Conservation (phyloP, 768 basidiomycete species). For the Pluteus cervinus region DNA sequence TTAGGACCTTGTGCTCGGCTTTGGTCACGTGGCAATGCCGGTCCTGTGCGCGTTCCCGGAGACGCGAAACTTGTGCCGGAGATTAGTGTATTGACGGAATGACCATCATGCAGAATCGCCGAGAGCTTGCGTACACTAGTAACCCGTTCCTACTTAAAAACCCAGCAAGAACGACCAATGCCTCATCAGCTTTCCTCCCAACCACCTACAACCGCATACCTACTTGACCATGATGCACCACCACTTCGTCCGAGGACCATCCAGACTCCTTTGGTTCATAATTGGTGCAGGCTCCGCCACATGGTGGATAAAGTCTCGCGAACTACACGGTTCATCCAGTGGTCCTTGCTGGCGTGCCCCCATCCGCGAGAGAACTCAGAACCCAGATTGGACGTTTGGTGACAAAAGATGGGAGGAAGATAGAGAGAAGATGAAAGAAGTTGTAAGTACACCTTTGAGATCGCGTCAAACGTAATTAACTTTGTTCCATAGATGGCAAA, state of each 20-base stretch:
- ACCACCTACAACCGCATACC: too few relatives aligned
- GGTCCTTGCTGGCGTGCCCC: conserved; percentile 29
- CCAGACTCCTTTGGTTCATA: conserved; percentile 64
- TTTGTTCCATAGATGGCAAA: conserved; percentile 45
- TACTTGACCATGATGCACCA: not conserved
- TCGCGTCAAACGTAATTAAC: not conserved
- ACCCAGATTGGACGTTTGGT: conserved; percentile 11
- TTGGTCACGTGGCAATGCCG: too few relatives aligned
- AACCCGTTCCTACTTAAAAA: too few relatives aligned
- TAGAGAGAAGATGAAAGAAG: conserved; percentile 35
- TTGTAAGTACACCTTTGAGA: conserved; percentile 29
- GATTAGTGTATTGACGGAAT: too few relatives aligned
- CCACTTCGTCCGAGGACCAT: conserved; percentile 29
- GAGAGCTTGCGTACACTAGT: too few relatives aligned
- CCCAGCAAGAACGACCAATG: too few relatives aligned
- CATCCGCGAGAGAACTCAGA: too few relatives aligned
- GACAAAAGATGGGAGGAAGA: conserved; percentile 38
- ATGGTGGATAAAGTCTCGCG: conserved; percentile 36
- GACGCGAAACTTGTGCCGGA: too few relatives aligned
- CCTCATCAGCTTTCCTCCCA: too few relatives aligned
- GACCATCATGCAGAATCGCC: too few relatives aligned
- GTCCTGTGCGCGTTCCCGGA: too few relatives aligned
- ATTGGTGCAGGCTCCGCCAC: conserved; percentile 46
- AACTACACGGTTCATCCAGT: conserved; percentile 23
- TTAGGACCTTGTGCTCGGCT: too few relatives aligned